phyloP scores from a whole-genome alignment of 129 eudicot species.

The Chrysanthemum lavandulifolium region DNA sequence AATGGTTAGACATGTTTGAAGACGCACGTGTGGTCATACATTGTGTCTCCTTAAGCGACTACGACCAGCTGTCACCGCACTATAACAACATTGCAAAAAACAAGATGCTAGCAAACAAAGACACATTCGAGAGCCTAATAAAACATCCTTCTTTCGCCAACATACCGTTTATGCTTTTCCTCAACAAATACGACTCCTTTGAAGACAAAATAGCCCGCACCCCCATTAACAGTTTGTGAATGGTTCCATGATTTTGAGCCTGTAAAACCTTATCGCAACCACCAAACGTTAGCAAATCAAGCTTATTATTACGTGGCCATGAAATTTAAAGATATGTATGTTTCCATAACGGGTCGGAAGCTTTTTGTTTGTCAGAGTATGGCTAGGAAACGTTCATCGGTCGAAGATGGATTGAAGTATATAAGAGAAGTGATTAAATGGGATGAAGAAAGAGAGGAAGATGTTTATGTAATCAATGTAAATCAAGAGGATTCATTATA shows the following conservation, averaged over 20 bases:
- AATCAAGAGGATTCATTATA: too few relatives aligned
- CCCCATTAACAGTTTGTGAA: slow-evolving; percentile 46
- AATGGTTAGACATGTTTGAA: slow-evolving; percentile 56
- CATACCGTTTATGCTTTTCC: slow-evolving; percentile 36
- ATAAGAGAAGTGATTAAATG: too few relatives aligned
- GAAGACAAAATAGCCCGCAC: slow-evolving; percentile 40
- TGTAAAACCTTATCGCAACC: too few relatives aligned
- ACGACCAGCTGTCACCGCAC: slow-evolving; percentile 32
- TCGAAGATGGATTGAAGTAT: too few relatives aligned
- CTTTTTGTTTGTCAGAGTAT: too few relatives aligned
- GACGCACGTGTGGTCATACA: slow-evolving; percentile 39
- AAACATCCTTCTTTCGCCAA: slow-evolving; percentile 35
- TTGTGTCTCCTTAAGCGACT: slow-evolving; percentile 45
- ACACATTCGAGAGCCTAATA: slow-evolving; percentile 37
- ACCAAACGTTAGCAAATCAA: too few relatives aligned
- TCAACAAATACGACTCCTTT: slow-evolving; percentile 45
- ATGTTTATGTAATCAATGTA: too few relatives aligned
- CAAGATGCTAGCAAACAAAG: slow-evolving; percentile 45
- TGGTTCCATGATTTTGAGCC: slow-evolving; percentile 48
- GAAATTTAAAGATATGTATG: too few relatives aligned
- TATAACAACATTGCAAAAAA: slow-evolving; percentile 14
- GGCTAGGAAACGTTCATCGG: too few relatives aligned
- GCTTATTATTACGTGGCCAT: too few relatives aligned
- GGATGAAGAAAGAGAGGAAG: too few relatives aligned
- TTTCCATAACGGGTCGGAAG: too few relatives aligned